Percentiles rank a stretch among this genome's conserved stretches.
Conservation (phyloP, 345 rosid genomes). For the Gossypium arboreum region DNA sequence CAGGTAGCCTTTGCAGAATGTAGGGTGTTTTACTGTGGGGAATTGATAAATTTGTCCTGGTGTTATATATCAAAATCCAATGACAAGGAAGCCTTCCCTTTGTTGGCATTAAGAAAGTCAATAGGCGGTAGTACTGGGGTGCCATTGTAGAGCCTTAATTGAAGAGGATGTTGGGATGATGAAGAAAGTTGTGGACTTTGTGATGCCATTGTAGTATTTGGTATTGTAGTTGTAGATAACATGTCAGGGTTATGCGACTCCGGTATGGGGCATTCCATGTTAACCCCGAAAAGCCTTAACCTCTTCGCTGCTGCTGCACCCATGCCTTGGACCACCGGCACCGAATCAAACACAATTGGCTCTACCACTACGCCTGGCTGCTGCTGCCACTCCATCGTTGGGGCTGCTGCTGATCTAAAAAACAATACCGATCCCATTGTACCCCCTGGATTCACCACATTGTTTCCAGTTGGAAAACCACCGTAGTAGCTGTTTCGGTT, state of each 20-base stretch:
- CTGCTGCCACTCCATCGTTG: constrained; percentile 27
- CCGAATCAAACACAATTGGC: constrained; percentile 49
- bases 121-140: constrained; percentile 21
- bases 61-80: constrained; percentile 42
- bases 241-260: constrained; percentile 31
- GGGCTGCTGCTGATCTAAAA: constrained; percentile 26
- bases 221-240: constrained; percentile 29
- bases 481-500: constrained; percentile 20
- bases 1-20: constrained; percentile 4
- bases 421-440: constrained; percentile 29
- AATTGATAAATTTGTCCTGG: not conserved
- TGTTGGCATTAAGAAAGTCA: constrained; percentile 28
- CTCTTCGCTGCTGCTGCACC: constrained; percentile 64
- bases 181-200: constrained; percentile 23
- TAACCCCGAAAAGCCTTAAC: constrained; percentile 88
- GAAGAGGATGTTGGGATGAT: constrained; percentile 28
- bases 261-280: constrained; percentile 73
- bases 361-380: constrained; percentile 6
- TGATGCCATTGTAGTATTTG: constrained; percentile 20
- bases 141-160: constrained; percentile 41
- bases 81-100: constrained; percentile 41
- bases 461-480: constrained; percentile 21
- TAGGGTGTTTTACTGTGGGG: not conserved
- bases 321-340: constrained; percentile 61
- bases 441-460: constrained; percentile 27